Evolutionary conservation across 225 moss, liverwort and hornwort species (phyloP), one percentile per base, ranked within the genome.

Genomic region (Polytrichum formosum): DNA sequence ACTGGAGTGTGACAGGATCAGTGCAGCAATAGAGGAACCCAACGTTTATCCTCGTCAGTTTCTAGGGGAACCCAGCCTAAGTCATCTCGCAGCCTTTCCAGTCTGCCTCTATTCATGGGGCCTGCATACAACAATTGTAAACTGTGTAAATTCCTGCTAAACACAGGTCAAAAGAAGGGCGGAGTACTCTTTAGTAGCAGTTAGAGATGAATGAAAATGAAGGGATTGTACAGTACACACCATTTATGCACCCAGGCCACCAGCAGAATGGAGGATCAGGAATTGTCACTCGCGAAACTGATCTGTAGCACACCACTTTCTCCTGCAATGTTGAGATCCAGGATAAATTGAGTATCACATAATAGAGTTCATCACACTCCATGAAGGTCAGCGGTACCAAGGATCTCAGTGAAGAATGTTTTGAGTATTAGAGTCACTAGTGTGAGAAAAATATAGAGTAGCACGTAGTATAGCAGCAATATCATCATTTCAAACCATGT

Each of bases 241-340:
- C 93, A 55, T 89, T 89, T 33, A 93, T 93, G 83, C 93, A 93
- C 25, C 93, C 91, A 70, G 81, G 63, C 93, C 87, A 93, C 91
- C 93, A 93, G 76, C 93, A 93, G 72, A 93, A 93, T 18, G 93
- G 93, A 5, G 89, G 93, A 37, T 93, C 93, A 1, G 89, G 87
- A 55, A 83, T 67, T 23, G 65, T 85, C 46, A 88, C 82, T 67
- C 89, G 84, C 20, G 93, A 93, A 5, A 87, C 78, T 37, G 90
- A 91, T 72, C 91, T 82, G 65, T 76, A 93, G 66, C 93, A 93
- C 26, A 93, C 91, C 70, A 84, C 87, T 58, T 87, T 93, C 7
- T 80, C 91, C 93, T 93, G 92, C 80, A 63, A 67, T 13, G 60
- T 46, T 46, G 46, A 16, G 46, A 46, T 46, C 13, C 46, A 4